Base-by-base conservation (phyloP, 345 rosid genomes). In the Jatropha curcas region DNA sequence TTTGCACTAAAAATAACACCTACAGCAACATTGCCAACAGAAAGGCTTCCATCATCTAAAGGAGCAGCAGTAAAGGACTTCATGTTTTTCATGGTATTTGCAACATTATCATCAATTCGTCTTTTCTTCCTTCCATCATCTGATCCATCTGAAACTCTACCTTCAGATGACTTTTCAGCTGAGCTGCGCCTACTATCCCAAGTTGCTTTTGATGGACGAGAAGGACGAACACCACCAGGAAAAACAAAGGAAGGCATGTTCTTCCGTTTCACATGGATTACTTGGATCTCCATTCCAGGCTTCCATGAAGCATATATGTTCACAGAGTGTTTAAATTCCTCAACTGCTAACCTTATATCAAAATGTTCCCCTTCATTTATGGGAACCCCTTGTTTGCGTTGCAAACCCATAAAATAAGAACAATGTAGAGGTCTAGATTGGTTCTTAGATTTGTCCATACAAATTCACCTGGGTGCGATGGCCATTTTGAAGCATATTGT, bases 341-440 rank as follows among this genome's bases (percentile, higher is more conserved):
- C 94, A 43, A 95, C 98, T 20, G 99, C 92, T 76, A 85, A 66
- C 84, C 98, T 87, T 69, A 95, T 95, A 87, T 95, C 96, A 43
- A 95, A 92, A 55, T 80, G 96, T 76, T 80, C 93, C 7, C 93
- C 90, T 82, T 84, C 98, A 74, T 83, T 83, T 67, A 79, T 92
- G 31, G 92, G 84, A 83, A 83, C 87, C 79, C 97, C 99, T 81
- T 88, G 98, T 77, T 88, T 95, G 45, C 96, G 92, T 75, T 95
- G 99, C 84, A 95, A 82, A 39, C 98, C 99, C 99, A 95, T 95
- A 78, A 92, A 95, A 81, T 89, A 92, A 25, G 86, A 86, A 82
- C 88, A 86, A 76, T 81, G 85, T 56, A 88, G 89, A 48, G 94
- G 90, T 71, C 76, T 90, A 5, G 92, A 82, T 82, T 86, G 71